Conservation (phyloP, 2,329 filamentous ascomycete genomes). For the Alternaria tenuissima region DNA sequence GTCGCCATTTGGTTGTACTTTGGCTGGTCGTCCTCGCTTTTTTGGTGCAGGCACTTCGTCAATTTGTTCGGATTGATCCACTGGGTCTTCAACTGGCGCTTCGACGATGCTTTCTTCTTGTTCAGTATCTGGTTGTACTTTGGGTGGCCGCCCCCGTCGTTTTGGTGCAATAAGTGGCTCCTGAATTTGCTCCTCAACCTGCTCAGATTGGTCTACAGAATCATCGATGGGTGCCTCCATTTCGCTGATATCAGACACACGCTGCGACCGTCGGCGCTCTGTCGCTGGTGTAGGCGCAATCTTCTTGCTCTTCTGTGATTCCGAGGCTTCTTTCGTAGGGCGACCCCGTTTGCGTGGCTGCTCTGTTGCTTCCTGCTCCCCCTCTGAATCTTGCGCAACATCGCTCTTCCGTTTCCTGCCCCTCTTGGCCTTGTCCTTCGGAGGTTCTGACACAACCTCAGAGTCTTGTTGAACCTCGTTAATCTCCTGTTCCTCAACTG, state of each 20-base stretch:
- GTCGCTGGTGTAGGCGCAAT: constrained; percentile 19
- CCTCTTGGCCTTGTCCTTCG: constrained; percentile 35
- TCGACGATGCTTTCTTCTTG: constrained; percentile 22
- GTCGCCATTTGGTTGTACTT: constrained; percentile 23
- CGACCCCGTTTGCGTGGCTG: constrained; percentile 31
- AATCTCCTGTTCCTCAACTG: constrained; percentile 29
- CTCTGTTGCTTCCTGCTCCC: constrained; percentile 24
- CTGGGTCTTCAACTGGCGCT: constrained; percentile 24
- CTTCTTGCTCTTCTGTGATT: constrained; percentile 32
- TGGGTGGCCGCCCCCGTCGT: constrained; percentile 38
- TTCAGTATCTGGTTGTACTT: constrained; percentile 23
- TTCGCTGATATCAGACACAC: constrained; percentile 41
- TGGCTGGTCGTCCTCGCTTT: constrained; percentile 37
- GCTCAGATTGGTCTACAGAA: constrained; percentile 32
- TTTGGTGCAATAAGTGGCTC: constrained; percentile 26
- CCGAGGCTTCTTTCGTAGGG: constrained; percentile 17
- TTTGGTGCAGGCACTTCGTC: constrained; percentile 32
- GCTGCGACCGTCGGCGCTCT: constrained; percentile 37
- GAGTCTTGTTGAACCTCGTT: constrained; percentile 39
- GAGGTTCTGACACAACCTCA: constrained; percentile 35
- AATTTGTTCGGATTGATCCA: constrained; percentile 35
- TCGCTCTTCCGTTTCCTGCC: constrained; percentile 44
- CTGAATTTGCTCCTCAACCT: constrained; percentile 23
- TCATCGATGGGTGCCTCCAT: constrained; percentile 32
- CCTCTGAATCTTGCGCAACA: constrained; percentile 24